phyloP scores from a whole-genome alignment of 495 filamentous ascomycete species.

The Glonium stellatum region DNA sequence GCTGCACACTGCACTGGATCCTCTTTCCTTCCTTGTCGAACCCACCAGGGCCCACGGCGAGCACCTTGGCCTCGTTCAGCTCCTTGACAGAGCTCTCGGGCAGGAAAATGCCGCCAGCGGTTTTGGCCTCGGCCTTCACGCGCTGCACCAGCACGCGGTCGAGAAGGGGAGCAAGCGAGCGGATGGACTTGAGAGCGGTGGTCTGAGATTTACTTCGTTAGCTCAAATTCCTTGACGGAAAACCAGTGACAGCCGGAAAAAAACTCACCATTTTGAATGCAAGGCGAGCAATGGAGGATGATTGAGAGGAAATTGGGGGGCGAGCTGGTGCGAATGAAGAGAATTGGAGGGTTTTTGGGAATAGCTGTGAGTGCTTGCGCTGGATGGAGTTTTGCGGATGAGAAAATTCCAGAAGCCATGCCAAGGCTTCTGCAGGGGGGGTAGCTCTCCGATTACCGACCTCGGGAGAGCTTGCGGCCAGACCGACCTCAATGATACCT shows the following conservation, averaged over 20 bases:
- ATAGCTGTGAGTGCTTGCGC: neutral
- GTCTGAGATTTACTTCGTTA: slow-evolving; percentile 15
- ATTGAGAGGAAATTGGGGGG: neutral
- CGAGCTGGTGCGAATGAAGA: neutral
- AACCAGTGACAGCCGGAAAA: neutral
- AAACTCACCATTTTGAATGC: neutral
- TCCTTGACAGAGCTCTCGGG: slow-evolving; percentile 97
- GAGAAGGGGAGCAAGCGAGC: slow-evolving; percentile 88
- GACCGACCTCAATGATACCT: neutral
- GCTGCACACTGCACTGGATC: slow-evolving; percentile 66
- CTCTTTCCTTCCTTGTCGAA: slow-evolving; percentile 83
- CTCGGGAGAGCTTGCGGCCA: neutral
- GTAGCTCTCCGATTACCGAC: neutral
- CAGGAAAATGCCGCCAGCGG: slow-evolving; percentile 91
- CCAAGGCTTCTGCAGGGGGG: slow-evolving; percentile 3
- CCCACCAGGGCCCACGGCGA: slow-evolving; percentile 87
- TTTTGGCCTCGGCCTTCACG: slow-evolving; percentile 94
- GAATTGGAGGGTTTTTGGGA: neutral
- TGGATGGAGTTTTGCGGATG: neutral
- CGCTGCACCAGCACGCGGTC: slow-evolving; percentile 98
- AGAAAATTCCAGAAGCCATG: slow-evolving; percentile 7
- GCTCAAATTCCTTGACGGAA: neutral
- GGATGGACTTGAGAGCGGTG: slow-evolving; percentile 82
- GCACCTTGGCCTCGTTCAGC: slow-evolving; percentile 90
- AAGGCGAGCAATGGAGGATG: neutral